Evolutionary conservation across 306 rosid species (phyloP).

Genomic region (Trifolium subterraneum): DNA sequence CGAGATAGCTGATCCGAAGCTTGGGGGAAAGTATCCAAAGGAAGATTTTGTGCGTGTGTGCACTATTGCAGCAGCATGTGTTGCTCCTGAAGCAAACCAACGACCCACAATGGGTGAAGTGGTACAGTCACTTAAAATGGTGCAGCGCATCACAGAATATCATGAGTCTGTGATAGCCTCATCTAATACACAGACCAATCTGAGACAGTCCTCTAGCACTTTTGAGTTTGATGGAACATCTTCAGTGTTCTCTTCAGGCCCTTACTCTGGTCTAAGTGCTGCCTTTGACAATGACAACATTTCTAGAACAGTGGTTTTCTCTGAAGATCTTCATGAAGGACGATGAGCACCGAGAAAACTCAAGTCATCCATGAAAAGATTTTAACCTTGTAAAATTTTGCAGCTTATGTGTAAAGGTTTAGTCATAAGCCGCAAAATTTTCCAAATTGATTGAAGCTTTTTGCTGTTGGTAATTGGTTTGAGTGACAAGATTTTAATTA

Average conservation of each 20-base stretch:
- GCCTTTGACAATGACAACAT: constrained; percentile 77
- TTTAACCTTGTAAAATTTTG: constrained; percentile 23
- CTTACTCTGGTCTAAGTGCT: constrained; percentile 85
- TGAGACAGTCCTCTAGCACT: constrained; percentile 87
- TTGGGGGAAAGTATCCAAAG: constrained; percentile 86
- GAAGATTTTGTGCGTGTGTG: constrained; percentile 94
- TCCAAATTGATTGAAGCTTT: constrained; percentile 44
- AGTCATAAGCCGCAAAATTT: constrained; percentile 36
- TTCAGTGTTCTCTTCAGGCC: constrained; percentile 95
- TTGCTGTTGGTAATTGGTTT: constrained; percentile 37
- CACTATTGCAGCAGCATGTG: constrained; percentile 98
- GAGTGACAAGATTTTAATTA: constrained; percentile 25
- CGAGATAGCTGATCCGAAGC: constrained; percentile 81
- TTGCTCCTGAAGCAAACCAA: constrained; percentile 95
- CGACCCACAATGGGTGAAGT: constrained; percentile 99
- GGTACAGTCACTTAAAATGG: constrained; percentile 98
- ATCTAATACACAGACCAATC: constrained; percentile 70
- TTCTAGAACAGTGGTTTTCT: constrained; percentile 83
- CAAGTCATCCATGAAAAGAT: constrained; percentile 27
- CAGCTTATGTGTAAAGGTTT: constrained; percentile 24
- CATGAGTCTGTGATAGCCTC: constrained; percentile 65
- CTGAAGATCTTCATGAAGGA: constrained; percentile 99
- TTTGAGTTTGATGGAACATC: constrained; percentile 94
- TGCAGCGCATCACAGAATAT: constrained; percentile 83
- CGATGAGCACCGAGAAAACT: constrained; percentile 53